These are phyloP conservation scores for Clarireedia homoeocarpa DNA, from an alignment of 2,329 filamentous ascomycete species.

Conservation along the genomic window DNA sequence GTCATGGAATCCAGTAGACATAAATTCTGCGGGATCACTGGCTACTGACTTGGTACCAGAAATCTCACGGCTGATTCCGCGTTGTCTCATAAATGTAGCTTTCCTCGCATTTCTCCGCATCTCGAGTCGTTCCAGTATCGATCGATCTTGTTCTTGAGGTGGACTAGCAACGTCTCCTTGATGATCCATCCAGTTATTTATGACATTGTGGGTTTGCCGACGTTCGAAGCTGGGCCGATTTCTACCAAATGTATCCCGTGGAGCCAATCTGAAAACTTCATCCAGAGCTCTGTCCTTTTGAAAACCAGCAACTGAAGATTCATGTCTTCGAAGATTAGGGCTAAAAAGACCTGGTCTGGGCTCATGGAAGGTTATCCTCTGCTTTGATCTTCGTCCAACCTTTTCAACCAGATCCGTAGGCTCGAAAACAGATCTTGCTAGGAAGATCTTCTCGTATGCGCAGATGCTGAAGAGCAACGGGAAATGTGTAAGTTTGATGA, in stretches of 20 bases:
- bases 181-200: slow-evolving; percentile 85
- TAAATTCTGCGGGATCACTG: slow-evolving; percentile 56
- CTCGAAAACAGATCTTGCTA: slow-evolving; percentile 70
- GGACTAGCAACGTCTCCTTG: slow-evolving; percentile 47
- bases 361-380: slow-evolving; percentile 50
- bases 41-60: slow-evolving; percentile 46
- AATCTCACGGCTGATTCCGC: slow-evolving; percentile 31
- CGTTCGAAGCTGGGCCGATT: slow-evolving; percentile 56
- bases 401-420: slow-evolving; percentile 81
- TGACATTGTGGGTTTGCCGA: slow-evolving; percentile 70
- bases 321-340: slow-evolving; percentile 62
- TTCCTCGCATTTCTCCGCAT: slow-evolving; percentile 27
- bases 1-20: slow-evolving; percentile 35
- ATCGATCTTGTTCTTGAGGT: slow-evolving; percentile 52
- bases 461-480: slow-evolving; percentile 83
- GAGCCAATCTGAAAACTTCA: slow-evolving; percentile 76
- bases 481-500: slow-evolving; percentile 88
- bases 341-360: slow-evolving; percentile 57
- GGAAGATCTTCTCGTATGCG: slow-evolving; percentile 72
- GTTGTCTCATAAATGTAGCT: slow-evolving; percentile 16
- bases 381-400: slow-evolving; percentile 42
- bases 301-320: slow-evolving; percentile 81
- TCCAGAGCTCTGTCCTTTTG: slow-evolving; percentile 86
- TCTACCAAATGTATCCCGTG: slow-evolving; percentile 53
- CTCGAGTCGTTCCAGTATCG: slow-evolving; percentile 51